Evolutionary conservation across 2,329 filamentous ascomycete species (phyloP).

Genomic region (Macrophomina phaseolina): DNA sequence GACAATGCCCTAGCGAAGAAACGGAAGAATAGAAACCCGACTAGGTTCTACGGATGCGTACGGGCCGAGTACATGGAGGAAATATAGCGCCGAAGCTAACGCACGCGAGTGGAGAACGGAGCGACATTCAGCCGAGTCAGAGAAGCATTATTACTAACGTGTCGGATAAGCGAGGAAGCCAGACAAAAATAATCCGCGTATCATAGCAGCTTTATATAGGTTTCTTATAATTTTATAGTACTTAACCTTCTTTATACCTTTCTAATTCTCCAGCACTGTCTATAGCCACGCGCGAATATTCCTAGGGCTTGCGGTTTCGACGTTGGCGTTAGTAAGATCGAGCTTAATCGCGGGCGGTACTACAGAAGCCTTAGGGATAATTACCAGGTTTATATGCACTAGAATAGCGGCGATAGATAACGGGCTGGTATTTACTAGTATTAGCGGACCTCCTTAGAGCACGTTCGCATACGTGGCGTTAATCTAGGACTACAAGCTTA

Average conservation of each 20-base stretch:
- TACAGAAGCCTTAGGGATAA: background rate
- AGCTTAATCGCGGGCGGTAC: background rate
- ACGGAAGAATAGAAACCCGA: too few relatives aligned
- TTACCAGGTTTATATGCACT: background rate
- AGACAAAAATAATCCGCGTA: too few relatives aligned
- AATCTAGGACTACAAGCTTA: background rate
- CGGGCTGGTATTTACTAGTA: background rate
- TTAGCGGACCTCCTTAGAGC: background rate
- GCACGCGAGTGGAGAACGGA: too few relatives aligned
- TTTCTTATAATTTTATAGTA: background rate
- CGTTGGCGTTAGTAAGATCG: background rate
- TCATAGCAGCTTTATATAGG: too few relatives aligned
- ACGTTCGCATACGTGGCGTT: background rate
- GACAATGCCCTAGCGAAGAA: too few relatives aligned
- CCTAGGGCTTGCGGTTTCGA: background rate
- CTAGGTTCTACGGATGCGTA: too few relatives aligned
- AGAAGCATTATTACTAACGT: too few relatives aligned
- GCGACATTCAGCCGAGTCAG: too few relatives aligned
- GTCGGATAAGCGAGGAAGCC: too few relatives aligned
- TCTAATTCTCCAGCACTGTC: background rate
- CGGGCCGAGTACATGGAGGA: too few relatives aligned
- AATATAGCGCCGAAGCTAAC: too few relatives aligned
- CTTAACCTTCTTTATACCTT: background rate
- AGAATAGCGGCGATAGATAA: background rate
- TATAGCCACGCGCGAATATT: background rate